phyloP scores from a whole-genome alignment of 1,284 basidiomycete species.

The Trametes polyzona region DNA sequence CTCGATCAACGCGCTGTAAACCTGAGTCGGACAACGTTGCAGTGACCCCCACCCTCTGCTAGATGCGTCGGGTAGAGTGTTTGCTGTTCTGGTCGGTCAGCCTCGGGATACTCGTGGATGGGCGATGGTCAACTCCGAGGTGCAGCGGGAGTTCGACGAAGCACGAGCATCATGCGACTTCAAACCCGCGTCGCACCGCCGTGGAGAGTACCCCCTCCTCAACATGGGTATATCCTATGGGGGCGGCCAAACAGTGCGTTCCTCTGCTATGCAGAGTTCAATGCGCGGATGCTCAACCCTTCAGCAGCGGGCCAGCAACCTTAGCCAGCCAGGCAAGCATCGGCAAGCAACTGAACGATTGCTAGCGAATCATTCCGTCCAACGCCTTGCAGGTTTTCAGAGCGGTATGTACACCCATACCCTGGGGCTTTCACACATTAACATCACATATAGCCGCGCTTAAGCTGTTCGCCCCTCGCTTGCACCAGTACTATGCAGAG shows the following conservation, averaged over 20 bases:
- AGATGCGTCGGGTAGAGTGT: background rate
- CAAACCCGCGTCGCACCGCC: background rate
- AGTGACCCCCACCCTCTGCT: background rate
- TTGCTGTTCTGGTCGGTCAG: background rate
- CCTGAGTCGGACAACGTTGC: background rate
- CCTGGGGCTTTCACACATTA: background rate
- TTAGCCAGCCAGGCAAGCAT: background rate
- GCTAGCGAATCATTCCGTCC: background rate
- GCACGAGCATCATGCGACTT: background rate
- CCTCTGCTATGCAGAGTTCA: no score
- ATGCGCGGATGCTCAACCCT: background rate
- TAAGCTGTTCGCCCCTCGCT: conserved; percentile 8
- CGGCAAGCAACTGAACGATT: background rate
- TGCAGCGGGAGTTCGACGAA: background rate
- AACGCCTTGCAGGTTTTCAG: background rate
- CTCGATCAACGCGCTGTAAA: background rate
- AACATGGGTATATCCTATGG: conserved; percentile 18
- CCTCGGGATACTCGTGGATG: background rate
- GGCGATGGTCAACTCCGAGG: background rate
- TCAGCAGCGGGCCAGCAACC: background rate
- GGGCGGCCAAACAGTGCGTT: conserved; percentile 16
- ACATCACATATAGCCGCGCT: background rate
- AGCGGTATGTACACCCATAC: background rate
- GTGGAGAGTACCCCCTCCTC: conserved; percentile 8
- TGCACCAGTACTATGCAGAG: conserved; percentile 10